Conservation (phyloP, 495 filamentous ascomycete genomes). For the Evansstolkia leycettana region DNA sequence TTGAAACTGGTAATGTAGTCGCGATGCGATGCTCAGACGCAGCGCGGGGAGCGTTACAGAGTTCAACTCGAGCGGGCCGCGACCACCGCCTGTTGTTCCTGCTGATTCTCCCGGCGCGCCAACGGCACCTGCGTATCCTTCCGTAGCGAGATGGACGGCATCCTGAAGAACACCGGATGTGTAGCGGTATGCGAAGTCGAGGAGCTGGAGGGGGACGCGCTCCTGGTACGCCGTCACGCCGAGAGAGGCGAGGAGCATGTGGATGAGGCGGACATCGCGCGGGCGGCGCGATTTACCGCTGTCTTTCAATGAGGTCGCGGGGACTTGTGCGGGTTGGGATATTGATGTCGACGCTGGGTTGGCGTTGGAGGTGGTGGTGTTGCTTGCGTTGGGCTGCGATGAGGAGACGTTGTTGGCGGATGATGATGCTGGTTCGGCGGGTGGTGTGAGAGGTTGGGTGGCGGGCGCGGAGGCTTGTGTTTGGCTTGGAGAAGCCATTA, state of each 20-base stretch:
- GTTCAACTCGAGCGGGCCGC: conserved; percentile 24
- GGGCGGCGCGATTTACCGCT: conserved; percentile 58
- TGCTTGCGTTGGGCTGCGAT: conserved; percentile 6
- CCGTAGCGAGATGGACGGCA: conserved; percentile 38
- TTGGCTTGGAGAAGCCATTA: conserved; percentile 33
- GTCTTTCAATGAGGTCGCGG: conserved; percentile 47
- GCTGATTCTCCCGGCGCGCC: conserved; percentile 3
- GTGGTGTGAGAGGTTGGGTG: conserved; percentile 33
- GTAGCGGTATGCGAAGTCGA: conserved; percentile 88
- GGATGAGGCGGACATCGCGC: conserved; percentile 81
- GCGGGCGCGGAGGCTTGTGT: conserved; percentile 20
- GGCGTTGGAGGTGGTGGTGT: conserved; percentile 7
- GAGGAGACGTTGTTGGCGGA: conserved; percentile 8
- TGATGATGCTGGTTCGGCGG: conserved; percentile 23
- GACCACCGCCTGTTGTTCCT: conserved; percentile 7
- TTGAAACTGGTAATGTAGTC: conserved; percentile 54
- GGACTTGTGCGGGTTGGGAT: conserved; percentile 26
- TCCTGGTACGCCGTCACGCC: conserved; percentile 87
- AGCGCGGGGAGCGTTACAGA: conserved; percentile 44
- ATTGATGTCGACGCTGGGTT: conserved; percentile 10
- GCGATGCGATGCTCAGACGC: conserved; percentile 50
- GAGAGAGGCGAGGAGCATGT: conserved; percentile 77
- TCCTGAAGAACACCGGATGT: conserved; percentile 39
- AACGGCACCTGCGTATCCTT: conserved; percentile 33
- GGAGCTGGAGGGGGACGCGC: conserved; percentile 83